A percentile compares a stretch with the other conserved stretches of the same genome.
Evolutionary conservation across 768 basidiomycete genomes (phyloP).

Genomic region (Termitomyces sp.): DNA sequence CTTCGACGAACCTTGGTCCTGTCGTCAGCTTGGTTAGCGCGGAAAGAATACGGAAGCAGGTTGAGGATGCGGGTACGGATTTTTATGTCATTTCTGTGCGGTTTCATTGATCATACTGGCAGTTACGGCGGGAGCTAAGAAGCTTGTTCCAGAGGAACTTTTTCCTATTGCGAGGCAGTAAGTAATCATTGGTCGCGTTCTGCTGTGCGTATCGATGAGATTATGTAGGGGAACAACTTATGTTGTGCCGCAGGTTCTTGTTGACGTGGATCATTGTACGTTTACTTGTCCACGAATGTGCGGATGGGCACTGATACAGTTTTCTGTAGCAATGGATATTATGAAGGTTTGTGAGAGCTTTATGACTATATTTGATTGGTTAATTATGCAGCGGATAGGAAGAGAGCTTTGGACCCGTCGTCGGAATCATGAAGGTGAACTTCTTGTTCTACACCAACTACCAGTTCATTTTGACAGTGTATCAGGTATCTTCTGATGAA

Average conservation of each 20-base stretch:
- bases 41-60: slow-evolving; percentile 77
- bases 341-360: slow-evolving; percentile 59
- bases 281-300: slow-evolving; percentile 12
- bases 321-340: slow-evolving; percentile 70
- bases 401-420: slow-evolving; percentile 90
- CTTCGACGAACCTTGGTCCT: slow-evolving; percentile 80
- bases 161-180: slow-evolving; percentile 69
- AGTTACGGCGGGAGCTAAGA: slow-evolving; percentile 77
- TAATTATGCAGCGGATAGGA: slow-evolving; percentile 34
- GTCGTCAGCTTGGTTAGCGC: slow-evolving; percentile 90
- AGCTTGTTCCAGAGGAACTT: slow-evolving; percentile 61
- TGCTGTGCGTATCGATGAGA: background rate
- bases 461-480: background rate
- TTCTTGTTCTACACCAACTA: background rate
- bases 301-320: background rate
- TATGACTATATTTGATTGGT: background rate
- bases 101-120: background rate
- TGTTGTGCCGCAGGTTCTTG: slow-evolving; percentile 87
- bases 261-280: slow-evolving; percentile 86
- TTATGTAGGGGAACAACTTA: slow-evolving; percentile 66
- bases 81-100: background rate
- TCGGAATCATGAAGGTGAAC: slow-evolving; percentile 86
- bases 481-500: slow-evolving; percentile 72
- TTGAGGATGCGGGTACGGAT: slow-evolving; percentile 70
- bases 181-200: slow-evolving; percentile 16